phyloP scores from a whole-genome alignment of 2,329 filamentous ascomycete species.

The Colletotrichum coccodes region DNA sequence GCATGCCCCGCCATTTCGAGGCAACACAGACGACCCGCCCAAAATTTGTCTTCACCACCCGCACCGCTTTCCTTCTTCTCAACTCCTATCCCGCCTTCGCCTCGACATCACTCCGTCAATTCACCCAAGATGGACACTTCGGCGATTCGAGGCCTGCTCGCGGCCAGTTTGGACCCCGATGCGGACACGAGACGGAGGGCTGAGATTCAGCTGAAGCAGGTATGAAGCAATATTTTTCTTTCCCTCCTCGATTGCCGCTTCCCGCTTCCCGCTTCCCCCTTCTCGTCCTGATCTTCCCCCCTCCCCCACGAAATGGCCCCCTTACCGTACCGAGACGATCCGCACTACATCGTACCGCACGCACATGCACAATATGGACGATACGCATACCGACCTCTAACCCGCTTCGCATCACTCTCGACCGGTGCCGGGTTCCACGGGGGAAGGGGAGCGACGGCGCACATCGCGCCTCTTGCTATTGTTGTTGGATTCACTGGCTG shows the following conservation, averaged over 20 bases:
- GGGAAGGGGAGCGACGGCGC: neutral
- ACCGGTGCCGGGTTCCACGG: neutral
- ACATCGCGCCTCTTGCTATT: slow-evolving; percentile 16
- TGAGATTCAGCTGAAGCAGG: slow-evolving; percentile 85
- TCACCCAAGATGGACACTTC: slow-evolving; percentile 74
- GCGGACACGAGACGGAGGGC: slow-evolving; percentile 79
- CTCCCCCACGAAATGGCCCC: slow-evolving; percentile 31
- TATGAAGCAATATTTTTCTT: slow-evolving; percentile 52
- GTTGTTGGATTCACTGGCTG: slow-evolving; percentile 35
- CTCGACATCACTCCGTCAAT: slow-evolving; percentile 34
- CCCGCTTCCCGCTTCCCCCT: slow-evolving; percentile 6
- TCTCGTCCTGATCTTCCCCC: neutral
- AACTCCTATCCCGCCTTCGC: slow-evolving; percentile 33
- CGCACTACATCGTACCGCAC: slow-evolving; percentile 25
- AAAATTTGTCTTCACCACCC: slow-evolving; percentile 35
- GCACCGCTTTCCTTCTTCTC: slow-evolving; percentile 34
- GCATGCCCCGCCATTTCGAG: slow-evolving; percentile 35
- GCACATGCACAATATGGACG: slow-evolving; percentile 7
- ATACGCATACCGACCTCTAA: slow-evolving; percentile 12
- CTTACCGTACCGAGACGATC: slow-evolving; percentile 27
- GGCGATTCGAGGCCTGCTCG: slow-evolving; percentile 80
- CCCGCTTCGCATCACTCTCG: slow-evolving; percentile 25
- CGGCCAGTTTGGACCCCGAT: slow-evolving; percentile 79
- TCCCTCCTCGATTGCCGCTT: slow-evolving; percentile 10
- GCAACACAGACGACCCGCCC: slow-evolving; percentile 34